Percentiles rank a stretch among this genome's conserved stretches.
Evolutionary conservation across 345 rosid species (phyloP).

Genomic region (Populus ilicifolia): DNA sequence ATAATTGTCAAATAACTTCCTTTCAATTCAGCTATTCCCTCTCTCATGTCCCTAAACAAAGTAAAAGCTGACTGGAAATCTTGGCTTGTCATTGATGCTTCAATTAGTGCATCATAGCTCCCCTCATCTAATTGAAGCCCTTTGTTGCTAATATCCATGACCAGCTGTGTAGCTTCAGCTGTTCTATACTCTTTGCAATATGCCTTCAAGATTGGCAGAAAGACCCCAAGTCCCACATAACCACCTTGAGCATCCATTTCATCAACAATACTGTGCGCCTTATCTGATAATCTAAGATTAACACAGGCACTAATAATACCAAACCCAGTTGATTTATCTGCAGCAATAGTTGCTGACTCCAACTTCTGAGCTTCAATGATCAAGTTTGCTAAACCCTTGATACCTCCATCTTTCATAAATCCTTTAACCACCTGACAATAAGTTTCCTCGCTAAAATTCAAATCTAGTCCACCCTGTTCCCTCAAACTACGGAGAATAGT

Average conservation of each 20-base stretch:
- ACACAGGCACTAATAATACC: slow-evolving; percentile 73
- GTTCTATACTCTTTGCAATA: slow-evolving; percentile 76
- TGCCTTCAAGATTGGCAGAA: slow-evolving; percentile 76
- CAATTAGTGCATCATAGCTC: slow-evolving; percentile 59
- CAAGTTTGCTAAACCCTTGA: slow-evolving; percentile 67
- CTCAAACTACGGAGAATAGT: slow-evolving; percentile 43
- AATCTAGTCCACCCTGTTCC: slow-evolving; percentile 28
- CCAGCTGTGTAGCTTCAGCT: slow-evolving; percentile 90
- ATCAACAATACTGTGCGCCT: slow-evolving; percentile 78
- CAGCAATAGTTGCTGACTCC: slow-evolving; percentile 33
- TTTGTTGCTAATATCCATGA: slow-evolving; percentile 60
- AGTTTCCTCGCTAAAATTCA: slow-evolving; percentile 47
- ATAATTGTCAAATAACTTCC: slow-evolving; percentile 82
- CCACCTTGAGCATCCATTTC: slow-evolving; percentile 72
- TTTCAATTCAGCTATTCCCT: slow-evolving; percentile 51
- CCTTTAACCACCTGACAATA: slow-evolving; percentile 60
- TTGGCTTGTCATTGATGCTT: slow-evolving; percentile 86
- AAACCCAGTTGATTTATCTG: slow-evolving; percentile 61
- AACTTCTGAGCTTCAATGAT: slow-evolving; percentile 71
- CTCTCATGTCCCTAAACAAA: slow-evolving; percentile 88
- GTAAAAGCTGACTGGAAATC: slow-evolving; percentile 90
- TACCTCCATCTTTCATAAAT: slow-evolving; percentile 50
- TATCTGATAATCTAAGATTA: slow-evolving; percentile 63
- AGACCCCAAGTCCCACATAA: slow-evolving; percentile 69
- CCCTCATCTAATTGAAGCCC: slow-evolving; percentile 68